phyloP scores from a whole-genome alignment of 75 land plant genomes.

The Adiantum capillusveneris region DNA sequence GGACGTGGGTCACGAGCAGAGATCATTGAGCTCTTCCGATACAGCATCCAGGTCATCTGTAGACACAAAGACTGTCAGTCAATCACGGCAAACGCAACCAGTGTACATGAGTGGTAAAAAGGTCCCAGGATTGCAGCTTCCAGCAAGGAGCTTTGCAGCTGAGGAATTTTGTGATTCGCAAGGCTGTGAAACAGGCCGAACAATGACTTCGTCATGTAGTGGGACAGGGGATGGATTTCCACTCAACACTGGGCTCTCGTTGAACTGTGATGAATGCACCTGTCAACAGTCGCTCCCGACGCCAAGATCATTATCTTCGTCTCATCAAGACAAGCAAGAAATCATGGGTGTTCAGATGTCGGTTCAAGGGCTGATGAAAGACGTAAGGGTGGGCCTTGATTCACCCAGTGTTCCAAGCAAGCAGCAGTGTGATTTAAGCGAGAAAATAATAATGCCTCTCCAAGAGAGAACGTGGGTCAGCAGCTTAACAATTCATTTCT shows the following conservation, averaged over 20 bases:
- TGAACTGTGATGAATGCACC: conserved; percentile 1
- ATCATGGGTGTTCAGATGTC: not conserved
- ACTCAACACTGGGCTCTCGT: too few species aligned
- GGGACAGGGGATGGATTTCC: too few species aligned
- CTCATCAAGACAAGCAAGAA: not conserved
- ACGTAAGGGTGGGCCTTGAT: not conserved
- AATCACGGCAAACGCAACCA: not conserved
- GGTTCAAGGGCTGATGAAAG: not conserved
- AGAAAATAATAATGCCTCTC: conserved; percentile 4
- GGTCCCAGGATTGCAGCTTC: not conserved
- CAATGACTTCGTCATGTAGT: too few species aligned
- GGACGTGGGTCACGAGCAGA: not conserved
- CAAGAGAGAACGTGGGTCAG: not conserved
- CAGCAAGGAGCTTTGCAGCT: not conserved
- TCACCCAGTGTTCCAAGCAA: not conserved
- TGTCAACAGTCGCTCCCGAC: not conserved
- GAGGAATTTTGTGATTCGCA: too few species aligned
- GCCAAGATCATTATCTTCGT: not conserved
- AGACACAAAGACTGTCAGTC: not conserved
- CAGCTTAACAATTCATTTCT: too few species aligned
- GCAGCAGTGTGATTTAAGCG: not conserved
- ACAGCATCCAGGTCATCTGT: not conserved
- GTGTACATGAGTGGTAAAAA: not conserved
- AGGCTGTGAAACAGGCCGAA: too few species aligned
- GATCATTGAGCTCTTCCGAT: not conserved